These are phyloP conservation scores for Poa pratensis DNA, from an alignment of 176 grass and related monocot genomes.

Conservation along the genomic window DNA sequence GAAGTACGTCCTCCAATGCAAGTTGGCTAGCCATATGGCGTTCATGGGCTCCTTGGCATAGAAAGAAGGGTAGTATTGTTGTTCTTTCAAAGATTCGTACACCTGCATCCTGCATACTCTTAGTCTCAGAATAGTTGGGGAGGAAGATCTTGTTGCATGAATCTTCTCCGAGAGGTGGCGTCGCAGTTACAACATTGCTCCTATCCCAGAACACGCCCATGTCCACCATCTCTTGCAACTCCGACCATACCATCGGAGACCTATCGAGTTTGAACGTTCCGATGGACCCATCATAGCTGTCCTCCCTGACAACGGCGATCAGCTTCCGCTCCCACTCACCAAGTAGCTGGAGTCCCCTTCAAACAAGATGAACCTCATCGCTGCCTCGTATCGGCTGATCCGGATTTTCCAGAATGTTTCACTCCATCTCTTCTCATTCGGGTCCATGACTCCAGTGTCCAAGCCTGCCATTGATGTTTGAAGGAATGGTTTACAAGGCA, in stretches of 20 bases:
- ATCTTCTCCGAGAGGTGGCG: neutral
- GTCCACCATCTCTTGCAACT: slow-evolving; percentile 3
- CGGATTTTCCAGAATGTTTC: slow-evolving; percentile 20
- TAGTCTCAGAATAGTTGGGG: neutral
- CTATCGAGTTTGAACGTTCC: neutral
- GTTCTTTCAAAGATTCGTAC: neutral
- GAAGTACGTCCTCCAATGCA: neutral
- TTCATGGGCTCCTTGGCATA: slow-evolving; percentile 15
- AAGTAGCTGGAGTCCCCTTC: slow-evolving; percentile 16
- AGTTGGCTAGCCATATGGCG: neutral
- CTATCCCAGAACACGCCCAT: neutral
- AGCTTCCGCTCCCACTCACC: slow-evolving; percentile 33
- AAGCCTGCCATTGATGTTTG: slow-evolving; percentile 22
- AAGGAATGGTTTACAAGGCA: too few relatives aligned
- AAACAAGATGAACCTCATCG: neutral
- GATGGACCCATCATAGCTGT: neutral
- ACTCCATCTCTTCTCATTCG: slow-evolving; percentile 1
- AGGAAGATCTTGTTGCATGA: slow-evolving; percentile 25
- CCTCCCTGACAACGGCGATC: neutral
- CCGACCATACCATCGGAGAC: neutral
- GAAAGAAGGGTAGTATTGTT: neutral
- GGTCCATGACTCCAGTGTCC: slow-evolving; percentile 5
- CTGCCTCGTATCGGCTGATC: neutral
- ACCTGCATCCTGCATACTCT: neutral
- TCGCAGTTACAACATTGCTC: slow-evolving; percentile 7